Evolutionary conservation across 768 basidiomycete genomes (phyloP), one percentile per base, ranked within the genome.

Genomic region (Lactarius akahatsu): DNA sequence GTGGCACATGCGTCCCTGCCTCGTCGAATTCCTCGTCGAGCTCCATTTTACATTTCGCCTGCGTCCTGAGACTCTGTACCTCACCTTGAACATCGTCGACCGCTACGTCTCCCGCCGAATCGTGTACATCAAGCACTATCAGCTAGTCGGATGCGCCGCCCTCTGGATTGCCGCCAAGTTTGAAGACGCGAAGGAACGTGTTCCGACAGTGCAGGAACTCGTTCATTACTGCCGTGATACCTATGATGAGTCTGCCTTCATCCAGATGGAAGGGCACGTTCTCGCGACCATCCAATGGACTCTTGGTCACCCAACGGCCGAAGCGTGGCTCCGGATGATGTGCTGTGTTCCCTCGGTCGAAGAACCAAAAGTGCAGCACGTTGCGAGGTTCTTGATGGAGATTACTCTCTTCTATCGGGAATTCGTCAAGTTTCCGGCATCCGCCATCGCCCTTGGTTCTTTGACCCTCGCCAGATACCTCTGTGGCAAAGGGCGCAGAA

Each of bases 151-250:
- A 23, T 99, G 97, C 74, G 94, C 96, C 28, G 94, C 97, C 45
- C 84, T 99, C 15, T 99, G 97, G 97, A 98, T 98, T 71, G 97
- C 97, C 18, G 92, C 96, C 70, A 99, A 99, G 79, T 99, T 98
- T 72, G 97, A 99, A 78, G 97, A 99, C 74, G 92, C 95, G 28
- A 98, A 99, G 77, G 96, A 98, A 74, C 94, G 96, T 69, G 94
- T 98, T 16, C 97, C 97, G 13, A 92, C 94, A 1, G 92, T 98
- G 7, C 89, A 93, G 74, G 96, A 98, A 70, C 89, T 99, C 62
- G 89, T 89, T 54, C 90, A 94, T 74, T 94, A 97, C 76, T 98
- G 97, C 80, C 94, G 91, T 73, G 90, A 96, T 74, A 94, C 94
- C 2, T 98, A 98, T 77, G 96, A 98, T 75, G 95, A 96, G 77